phyloP scores from a whole-genome alignment of 495 filamentous ascomycete genomes.

The Xylaria longipes region DNA sequence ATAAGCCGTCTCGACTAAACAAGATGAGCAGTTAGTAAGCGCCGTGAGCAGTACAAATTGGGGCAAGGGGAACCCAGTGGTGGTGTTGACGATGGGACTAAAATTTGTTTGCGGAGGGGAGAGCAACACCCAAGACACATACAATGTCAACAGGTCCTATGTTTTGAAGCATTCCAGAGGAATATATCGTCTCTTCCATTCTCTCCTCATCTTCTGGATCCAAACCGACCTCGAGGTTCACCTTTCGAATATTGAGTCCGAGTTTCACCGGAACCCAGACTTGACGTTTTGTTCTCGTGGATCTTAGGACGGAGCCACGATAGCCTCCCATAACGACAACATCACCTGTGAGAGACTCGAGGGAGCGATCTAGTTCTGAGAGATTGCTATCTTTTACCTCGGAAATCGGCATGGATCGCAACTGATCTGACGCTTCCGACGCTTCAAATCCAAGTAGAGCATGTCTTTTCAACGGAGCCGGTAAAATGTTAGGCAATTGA shows the following conservation, averaged over 20 bases:
- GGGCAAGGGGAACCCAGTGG: no score
- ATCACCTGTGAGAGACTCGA: slow-evolving; percentile 79
- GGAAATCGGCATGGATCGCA: slow-evolving; percentile 21
- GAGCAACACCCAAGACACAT: neutral
- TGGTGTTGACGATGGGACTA: neutral
- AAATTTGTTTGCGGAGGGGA: neutral
- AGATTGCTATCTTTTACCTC: slow-evolving; percentile 35
- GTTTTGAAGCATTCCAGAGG: slow-evolving; percentile 85
- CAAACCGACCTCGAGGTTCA: slow-evolving; percentile 88
- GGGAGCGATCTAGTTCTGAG: slow-evolving; percentile 63
- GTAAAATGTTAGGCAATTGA: slow-evolving; percentile 54
- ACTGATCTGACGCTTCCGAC: slow-evolving; percentile 27
- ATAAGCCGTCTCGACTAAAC: slow-evolving; percentile 70
- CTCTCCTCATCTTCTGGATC: slow-evolving; percentile 83
- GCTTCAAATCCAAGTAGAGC: slow-evolving; percentile 32
- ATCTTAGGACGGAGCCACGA: slow-evolving; percentile 84
- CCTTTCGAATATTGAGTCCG: slow-evolving; percentile 88
- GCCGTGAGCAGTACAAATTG: neutral
- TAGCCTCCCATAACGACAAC: slow-evolving; percentile 91
- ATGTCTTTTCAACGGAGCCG: slow-evolving; percentile 48
- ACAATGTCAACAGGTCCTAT: slow-evolving; percentile 90
- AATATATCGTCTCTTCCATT: slow-evolving; percentile 80
- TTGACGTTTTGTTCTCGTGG: slow-evolving; percentile 80
- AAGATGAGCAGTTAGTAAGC: neutral
- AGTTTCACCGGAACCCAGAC: slow-evolving; percentile 96